These are phyloP conservation scores for Sclerotinia minor DNA, from an alignment of 2,329 filamentous ascomycete species.

Conservation along the genomic window DNA sequence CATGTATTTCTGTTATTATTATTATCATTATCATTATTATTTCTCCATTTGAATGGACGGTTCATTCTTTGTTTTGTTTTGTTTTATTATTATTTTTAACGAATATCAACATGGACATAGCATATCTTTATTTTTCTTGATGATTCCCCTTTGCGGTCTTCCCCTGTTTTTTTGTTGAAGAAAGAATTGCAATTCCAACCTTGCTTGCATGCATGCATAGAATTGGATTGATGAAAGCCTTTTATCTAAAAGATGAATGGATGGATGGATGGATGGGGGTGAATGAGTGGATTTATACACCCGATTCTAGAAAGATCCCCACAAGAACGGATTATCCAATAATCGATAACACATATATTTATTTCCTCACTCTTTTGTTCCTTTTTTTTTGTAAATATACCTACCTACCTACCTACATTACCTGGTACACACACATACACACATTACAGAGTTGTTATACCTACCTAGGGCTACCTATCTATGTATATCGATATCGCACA, in stretches of 20 bases:
- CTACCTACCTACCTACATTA: too few species aligned
- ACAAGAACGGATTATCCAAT: neutral
- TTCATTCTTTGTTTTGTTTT: conserved; percentile 8
- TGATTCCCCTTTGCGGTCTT: conserved; percentile 3
- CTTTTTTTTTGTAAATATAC: neutral
- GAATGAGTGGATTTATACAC: neutral
- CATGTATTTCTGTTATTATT: conserved; percentile 3
- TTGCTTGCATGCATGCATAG: conserved; percentile 8
- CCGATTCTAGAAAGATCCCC: neutral
- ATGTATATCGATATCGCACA: neutral
- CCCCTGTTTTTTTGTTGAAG: neutral
- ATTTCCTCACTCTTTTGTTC: too few species aligned
- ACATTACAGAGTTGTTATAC: neutral
- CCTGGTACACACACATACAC: too few species aligned
- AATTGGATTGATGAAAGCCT: conserved; percentile 2
- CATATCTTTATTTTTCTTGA: neutral
- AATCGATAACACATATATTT: neutral
- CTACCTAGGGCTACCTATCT: too few species aligned
- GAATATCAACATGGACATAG: neutral
- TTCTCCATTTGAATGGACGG: conserved; percentile 1
- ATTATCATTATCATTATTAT: neutral
- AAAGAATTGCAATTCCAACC: conserved; percentile 1
- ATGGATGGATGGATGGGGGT: neutral
- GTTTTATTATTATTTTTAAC: neutral
- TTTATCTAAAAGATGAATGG: neutral